Conservation (phyloP, 2,329 filamentous ascomycete species). For the Fusarium aywerte region DNA sequence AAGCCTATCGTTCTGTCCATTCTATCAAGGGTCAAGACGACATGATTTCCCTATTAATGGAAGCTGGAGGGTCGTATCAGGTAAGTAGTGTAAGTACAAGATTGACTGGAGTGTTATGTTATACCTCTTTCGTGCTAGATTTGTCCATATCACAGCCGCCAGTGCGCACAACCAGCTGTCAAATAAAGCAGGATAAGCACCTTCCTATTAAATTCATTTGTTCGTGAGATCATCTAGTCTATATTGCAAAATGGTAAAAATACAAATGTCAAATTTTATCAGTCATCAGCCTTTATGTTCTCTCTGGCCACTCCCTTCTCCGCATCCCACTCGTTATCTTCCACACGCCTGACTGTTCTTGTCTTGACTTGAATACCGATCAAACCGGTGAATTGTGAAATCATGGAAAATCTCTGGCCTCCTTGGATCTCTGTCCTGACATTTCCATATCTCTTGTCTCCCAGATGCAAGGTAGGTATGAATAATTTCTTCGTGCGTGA, state of each 20-base stretch:
- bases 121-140: not conserved
- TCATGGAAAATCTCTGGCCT: slow-evolving; percentile 42
- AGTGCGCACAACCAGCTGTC: not conserved
- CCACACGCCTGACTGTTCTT: slow-evolving; percentile 31
- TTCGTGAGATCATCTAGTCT: not conserved
- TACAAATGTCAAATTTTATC: slow-evolving; percentile 8
- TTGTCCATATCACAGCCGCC: not conserved
- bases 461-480: slow-evolving; percentile 44
- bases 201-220: not conserved
- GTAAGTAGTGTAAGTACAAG: not conserved
- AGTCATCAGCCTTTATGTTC: slow-evolving; percentile 12
- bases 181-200: not conserved
- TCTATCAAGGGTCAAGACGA: not conserved
- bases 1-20: not conserved
- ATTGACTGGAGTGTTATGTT: not conserved
- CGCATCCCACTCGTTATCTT: slow-evolving; percentile 18
- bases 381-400: slow-evolving; percentile 36
- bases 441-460: slow-evolving; percentile 47
- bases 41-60: not conserved
- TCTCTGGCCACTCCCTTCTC: slow-evolving; percentile 22
- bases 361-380: slow-evolving; percentile 43
- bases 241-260: slow-evolving; percentile 1
- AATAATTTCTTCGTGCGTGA: slow-evolving; percentile 42
- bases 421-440: slow-evolving; percentile 49
- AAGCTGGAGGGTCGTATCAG: not conserved